These are phyloP conservation scores for Oxytropis ochrocephala DNA, from an alignment of 306 rosid species.

Conservation along the genomic window DNA sequence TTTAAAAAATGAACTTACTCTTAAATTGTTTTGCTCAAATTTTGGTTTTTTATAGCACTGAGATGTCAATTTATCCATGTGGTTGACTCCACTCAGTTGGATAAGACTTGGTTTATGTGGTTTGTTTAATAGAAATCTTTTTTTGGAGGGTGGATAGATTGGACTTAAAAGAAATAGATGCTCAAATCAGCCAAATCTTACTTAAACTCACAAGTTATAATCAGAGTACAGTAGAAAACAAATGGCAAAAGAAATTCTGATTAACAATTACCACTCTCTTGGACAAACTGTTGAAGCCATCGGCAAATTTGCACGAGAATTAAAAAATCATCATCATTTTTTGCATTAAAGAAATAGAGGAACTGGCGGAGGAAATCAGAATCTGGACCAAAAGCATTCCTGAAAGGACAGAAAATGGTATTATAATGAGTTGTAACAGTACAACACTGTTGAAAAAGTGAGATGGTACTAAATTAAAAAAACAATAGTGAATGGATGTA, in stretches of 20 bases:
- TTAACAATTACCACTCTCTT: constrained; percentile 56
- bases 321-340: constrained; percentile 50
- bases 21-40: background rate
- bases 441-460: background rate
- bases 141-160: background rate
- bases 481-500: background rate
- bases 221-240: background rate
- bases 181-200: background rate
- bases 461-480: background rate
- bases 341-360: constrained; percentile 76
- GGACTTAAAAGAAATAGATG: background rate
- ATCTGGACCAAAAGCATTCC: constrained; percentile 74
- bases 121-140: background rate
- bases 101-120: background rate
- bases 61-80: background rate
- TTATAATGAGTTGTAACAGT: constrained; percentile 3
- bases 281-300: constrained; percentile 52
- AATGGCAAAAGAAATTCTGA: background rate
- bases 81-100: background rate
- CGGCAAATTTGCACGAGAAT: constrained; percentile 77
- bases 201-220: background rate
- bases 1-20: background rate
- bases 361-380: constrained; percentile 85
- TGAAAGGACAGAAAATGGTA: constrained; percentile 40
- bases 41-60: background rate